phyloP scores from a whole-genome alignment of 345 rosid genomes.

The Geranium brycei region DNA sequence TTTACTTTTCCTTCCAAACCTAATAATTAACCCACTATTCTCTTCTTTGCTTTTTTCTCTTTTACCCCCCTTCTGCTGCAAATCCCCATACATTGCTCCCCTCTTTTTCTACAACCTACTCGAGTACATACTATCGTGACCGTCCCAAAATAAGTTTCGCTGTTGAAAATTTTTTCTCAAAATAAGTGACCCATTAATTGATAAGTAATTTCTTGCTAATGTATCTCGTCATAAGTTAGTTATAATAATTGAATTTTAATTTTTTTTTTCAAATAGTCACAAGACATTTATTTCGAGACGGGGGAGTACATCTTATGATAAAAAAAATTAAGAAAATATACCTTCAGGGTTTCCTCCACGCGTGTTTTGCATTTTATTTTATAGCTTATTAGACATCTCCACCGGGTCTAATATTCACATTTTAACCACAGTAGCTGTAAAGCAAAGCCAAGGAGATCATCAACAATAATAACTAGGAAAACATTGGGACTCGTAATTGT shows the following conservation, averaged over 20 bases:
- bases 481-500: not conserved
- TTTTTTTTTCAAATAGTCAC: too few relatives aligned
- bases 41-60: constrained; percentile 28
- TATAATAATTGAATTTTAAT: too few relatives aligned
- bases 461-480: not conserved
- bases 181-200: too few relatives aligned
- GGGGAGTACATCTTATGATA: not conserved
- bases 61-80: constrained; percentile 20
- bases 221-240: too few relatives aligned
- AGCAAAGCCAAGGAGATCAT: not conserved
- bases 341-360: not conserved
- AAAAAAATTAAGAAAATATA: too few relatives aligned
- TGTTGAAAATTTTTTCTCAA: too few relatives aligned
- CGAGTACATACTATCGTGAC: not conserved
- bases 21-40: constrained; percentile 26
- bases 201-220: too few relatives aligned
- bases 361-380: not conserved
- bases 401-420: not conserved
- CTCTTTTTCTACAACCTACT: constrained; percentile 12
- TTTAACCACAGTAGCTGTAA: not conserved
- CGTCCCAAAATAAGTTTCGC: too few relatives aligned
- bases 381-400: not conserved
- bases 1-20: constrained; percentile 14
- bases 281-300: too few relatives aligned
- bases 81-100: constrained; percentile 18